Percentiles rank a stretch among this genome's conserved stretches.
phyloP scores from a whole-genome alignment of 2,329 filamentous ascomycete genomes.

The Hypoxylon sp. region DNA sequence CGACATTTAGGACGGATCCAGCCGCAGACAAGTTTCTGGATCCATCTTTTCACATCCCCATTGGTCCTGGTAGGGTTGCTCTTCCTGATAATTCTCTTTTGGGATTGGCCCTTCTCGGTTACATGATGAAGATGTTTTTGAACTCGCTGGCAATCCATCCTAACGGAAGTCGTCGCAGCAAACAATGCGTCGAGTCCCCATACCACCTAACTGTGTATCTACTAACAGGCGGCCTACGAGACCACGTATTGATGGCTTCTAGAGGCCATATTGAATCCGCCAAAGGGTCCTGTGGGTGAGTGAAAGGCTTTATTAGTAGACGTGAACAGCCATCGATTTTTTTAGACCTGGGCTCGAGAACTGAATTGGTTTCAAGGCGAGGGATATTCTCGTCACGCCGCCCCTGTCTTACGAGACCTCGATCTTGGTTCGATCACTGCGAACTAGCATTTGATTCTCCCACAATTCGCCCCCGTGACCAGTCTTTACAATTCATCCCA shows the following conservation, averaged over 20 bases:
- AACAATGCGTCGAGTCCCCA: conserved; percentile 34
- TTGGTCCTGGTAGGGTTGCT: conserved; percentile 36
- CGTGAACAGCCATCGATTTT: conserved; percentile 21
- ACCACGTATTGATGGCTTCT: conserved; percentile 40
- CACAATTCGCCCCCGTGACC: conserved; percentile 20
- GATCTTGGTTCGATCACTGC: conserved; percentile 12
- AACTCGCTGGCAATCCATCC: conserved; percentile 31
- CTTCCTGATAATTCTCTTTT: conserved; percentile 30
- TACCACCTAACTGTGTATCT: conserved; percentile 40
- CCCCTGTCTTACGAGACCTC: conserved; percentile 11
- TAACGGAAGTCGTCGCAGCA: conserved; percentile 28
- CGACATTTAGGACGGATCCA: conserved; percentile 44
- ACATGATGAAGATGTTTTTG: conserved; percentile 29
- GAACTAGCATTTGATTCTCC: neutral
- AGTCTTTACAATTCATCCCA: conserved; percentile 13
- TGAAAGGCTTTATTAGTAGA: conserved; percentile 43
- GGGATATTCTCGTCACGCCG: conserved; percentile 7
- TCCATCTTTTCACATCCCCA: conserved; percentile 40
- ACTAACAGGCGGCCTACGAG: conserved; percentile 34
- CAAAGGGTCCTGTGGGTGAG: conserved; percentile 21
- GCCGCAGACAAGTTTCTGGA: conserved; percentile 45
- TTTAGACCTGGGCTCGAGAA: conserved; percentile 19
- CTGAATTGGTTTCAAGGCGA: conserved; percentile 25
- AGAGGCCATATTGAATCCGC: conserved; percentile 23
- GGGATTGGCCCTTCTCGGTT: conserved; percentile 36